These are phyloP conservation scores for Penicillium sp. DNA, from an alignment of 2,329 filamentous ascomycete species.

Conservation along the genomic window DNA sequence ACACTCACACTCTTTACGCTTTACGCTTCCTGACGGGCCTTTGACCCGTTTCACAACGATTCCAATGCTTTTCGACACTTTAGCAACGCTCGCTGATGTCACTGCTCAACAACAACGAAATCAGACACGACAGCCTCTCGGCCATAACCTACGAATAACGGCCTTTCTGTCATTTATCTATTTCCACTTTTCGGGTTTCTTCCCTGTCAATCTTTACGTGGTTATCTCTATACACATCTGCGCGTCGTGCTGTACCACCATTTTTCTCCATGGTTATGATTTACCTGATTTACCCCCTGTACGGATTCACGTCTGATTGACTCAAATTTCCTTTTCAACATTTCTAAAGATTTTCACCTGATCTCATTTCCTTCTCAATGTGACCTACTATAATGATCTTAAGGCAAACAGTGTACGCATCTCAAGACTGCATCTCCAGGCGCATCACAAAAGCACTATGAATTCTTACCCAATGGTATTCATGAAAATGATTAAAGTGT, in stretches of 20 bases:
- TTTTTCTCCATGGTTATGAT: background rate
- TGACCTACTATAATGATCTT: slow-evolving; percentile 6
- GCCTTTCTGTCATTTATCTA: slow-evolving; percentile 2
- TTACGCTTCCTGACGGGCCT: background rate
- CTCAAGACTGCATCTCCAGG: slow-evolving; percentile 4
- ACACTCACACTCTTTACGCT: slow-evolving; percentile 12
- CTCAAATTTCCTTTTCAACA: background rate
- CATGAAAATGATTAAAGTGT: background rate
- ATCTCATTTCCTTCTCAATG: background rate
- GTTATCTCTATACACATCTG: background rate
- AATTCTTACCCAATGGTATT: background rate
- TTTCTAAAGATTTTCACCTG: background rate
- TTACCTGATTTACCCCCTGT: background rate
- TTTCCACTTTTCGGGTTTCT: background rate
- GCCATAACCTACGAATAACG: background rate
- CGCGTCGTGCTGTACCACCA: slow-evolving; percentile 2
- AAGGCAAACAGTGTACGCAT: slow-evolving; percentile 3
- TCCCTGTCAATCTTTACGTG: background rate
- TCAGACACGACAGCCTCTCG: slow-evolving; percentile 1
- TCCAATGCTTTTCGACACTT: slow-evolving; percentile 11
- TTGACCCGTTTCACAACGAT: slow-evolving; percentile 1
- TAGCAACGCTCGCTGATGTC: background rate
- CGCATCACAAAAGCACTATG: slow-evolving; percentile 1
- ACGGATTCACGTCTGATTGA: background rate
- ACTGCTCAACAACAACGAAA: slow-evolving; percentile 1